Percentiles rank a stretch among this genome's conserved stretches.
These are phyloP conservation scores for Suillus alpinus DNA, from an alignment of 768 basidiomycete genomes.

Conservation along the genomic window DNA sequence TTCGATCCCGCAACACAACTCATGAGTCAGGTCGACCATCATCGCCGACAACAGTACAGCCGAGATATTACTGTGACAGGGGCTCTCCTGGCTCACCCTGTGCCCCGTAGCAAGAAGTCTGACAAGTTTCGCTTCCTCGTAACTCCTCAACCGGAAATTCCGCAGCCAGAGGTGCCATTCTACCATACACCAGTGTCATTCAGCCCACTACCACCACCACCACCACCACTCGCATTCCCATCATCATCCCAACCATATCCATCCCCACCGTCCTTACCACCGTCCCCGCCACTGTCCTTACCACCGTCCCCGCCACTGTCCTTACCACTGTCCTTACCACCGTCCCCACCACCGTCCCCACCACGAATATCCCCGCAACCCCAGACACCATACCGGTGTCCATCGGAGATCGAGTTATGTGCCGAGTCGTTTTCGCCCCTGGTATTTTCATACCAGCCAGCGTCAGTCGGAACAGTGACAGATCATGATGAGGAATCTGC, in stretches of 20 bases:
- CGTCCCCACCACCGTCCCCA: not conserved
- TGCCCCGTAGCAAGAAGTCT: not conserved
- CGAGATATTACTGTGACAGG: not conserved
- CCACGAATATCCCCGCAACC: not conserved
- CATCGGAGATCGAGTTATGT: too few species aligned
- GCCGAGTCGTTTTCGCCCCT: not conserved
- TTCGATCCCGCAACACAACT: not conserved
- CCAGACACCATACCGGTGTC: not conserved
- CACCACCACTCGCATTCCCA: not conserved
- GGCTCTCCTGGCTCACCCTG: not conserved
- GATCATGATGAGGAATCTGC: not conserved
- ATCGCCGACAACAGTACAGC: not conserved
- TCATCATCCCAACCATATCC: not conserved
- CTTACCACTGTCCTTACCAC: too few species aligned
- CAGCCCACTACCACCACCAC: too few species aligned
- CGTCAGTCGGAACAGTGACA: not conserved
- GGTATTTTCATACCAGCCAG: not conserved
- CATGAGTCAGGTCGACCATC: not conserved
- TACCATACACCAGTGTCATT: not conserved
- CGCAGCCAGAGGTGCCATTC: not conserved
- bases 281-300: not conserved
- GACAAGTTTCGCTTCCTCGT: not conserved
- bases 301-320: too few species aligned
- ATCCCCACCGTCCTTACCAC: not conserved
- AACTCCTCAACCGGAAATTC: not conserved